Conservation (phyloP, 1,139 yeast species). For the Saccharomycopsis hybrid region DNA sequence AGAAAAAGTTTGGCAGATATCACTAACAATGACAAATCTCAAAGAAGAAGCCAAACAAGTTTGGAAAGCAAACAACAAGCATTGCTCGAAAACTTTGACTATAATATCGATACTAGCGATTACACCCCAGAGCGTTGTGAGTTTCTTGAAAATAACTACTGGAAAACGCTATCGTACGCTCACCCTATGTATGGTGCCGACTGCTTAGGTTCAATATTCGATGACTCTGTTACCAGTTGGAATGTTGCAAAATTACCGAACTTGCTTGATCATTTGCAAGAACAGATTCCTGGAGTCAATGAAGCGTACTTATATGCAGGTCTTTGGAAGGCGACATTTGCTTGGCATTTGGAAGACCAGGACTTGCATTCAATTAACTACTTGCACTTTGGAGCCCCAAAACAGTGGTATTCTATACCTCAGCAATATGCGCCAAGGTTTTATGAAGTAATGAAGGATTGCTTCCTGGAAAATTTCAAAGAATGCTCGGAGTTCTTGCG, state of each 20-base stretch:
- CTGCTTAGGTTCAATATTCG: constrained; percentile 69
- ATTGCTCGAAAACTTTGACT: constrained; percentile 33
- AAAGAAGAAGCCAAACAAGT: neutral
- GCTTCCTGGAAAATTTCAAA: constrained; percentile 58
- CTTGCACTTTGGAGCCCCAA: constrained; percentile 85
- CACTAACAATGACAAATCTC: constrained; percentile 21
- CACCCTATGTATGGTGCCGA: constrained; percentile 89
- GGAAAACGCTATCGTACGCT: constrained; percentile 66
- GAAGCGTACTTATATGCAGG: constrained; percentile 84
- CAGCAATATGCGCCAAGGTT: constrained; percentile 55
- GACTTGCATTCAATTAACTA: constrained; percentile 80
- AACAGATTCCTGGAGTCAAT: constrained; percentile 74
- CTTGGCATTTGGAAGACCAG: constrained; percentile 90
- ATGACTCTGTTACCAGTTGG: constrained; percentile 48
- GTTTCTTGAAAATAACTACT: constrained; percentile 59
- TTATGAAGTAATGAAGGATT: constrained; percentile 59
- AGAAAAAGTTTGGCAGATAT: constrained; percentile 10
- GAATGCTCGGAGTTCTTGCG: constrained; percentile 68
- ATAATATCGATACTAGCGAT: constrained; percentile 45
- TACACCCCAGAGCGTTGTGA: constrained; percentile 55
- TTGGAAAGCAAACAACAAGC: constrained; percentile 21
- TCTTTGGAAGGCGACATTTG: constrained; percentile 82
- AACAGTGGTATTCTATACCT: constrained; percentile 86
- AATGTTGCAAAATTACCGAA: constrained; percentile 75
- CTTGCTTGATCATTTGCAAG: constrained; percentile 57